Evolutionary conservation across 2,329 filamentous ascomycete species (phyloP), one percentile per base, ranked within the genome.

Genomic region (Curvularia hawaiiensis): DNA sequence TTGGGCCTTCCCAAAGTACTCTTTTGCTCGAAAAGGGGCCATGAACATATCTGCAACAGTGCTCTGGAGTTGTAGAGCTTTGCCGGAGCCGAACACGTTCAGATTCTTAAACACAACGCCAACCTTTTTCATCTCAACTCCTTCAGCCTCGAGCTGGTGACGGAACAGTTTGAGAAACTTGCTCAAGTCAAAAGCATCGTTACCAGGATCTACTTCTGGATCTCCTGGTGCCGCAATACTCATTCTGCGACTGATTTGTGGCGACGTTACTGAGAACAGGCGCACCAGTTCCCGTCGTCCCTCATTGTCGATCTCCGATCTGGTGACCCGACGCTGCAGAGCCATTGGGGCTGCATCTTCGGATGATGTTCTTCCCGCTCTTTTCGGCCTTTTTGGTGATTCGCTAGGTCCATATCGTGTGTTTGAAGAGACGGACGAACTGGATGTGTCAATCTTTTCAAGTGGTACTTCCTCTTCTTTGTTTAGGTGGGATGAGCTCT

Each of bases 11-110:
- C 72, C 70, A 43, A 76, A 71, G 54, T 83, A 76, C 55, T 90
- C 84, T 1, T 82, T 79, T 0, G 85, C 69, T 1, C 85, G 80
- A 22, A 90, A 75, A 0, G 87, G 89, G 0, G 83, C 79, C 58
- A 83, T 72, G 22, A 90, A 70, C 8, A 85, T 75, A 1, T 86
- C 86, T 2, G 79, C 81, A 3, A 92, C 86, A 2, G 85, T 91
- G 54, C 86, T 80, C 68, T 92, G 90, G 1, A 91, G 78, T 61
- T 90, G 87, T 24, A 92, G 71, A 0, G 87, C 87, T 2, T 84
- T 82, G 0, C 88, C 89, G 0, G 86, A 87, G 0, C 89, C 89
- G 6, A 81, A 87, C 0, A 92, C 86, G 54, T 84, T 84, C 33
- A 91, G 80, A 50, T 89, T 81, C 58, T 85, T 85, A 76, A 86